phyloP scores from a whole-genome alignment of 352 stramenopile species.

The Phytophthora pisi region DNA sequence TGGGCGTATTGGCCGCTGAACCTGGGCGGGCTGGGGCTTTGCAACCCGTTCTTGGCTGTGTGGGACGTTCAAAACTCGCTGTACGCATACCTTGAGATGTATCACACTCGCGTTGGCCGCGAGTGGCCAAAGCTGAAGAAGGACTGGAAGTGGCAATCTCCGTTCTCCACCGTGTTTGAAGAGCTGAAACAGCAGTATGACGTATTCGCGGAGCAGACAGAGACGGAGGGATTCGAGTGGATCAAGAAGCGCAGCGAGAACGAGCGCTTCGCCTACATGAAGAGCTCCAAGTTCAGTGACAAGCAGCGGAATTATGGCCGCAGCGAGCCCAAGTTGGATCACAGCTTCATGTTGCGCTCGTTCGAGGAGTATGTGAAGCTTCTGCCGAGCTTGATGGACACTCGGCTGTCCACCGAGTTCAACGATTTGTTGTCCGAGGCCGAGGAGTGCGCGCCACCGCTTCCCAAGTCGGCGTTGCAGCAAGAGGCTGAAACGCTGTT shows the following conservation, averaged over 20 bases:
- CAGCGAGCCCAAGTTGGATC: slow-evolving; percentile 27
- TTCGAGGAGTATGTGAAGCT: slow-evolving; percentile 41
- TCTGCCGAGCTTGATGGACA: slow-evolving; percentile 8
- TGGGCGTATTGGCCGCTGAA: slow-evolving; percentile 52
- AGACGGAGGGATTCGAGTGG: slow-evolving; percentile 26
- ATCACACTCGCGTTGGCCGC: slow-evolving; percentile 28
- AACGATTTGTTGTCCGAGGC: slow-evolving; percentile 25
- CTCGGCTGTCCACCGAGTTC: slow-evolving; percentile 25
- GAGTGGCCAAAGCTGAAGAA: slow-evolving; percentile 43
- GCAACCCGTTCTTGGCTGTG: slow-evolving; percentile 49
- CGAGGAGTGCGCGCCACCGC: slow-evolving; percentile 7
- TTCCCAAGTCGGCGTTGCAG: slow-evolving; percentile 10
- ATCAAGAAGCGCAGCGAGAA: slow-evolving; percentile 8
- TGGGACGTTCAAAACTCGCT: slow-evolving; percentile 39
- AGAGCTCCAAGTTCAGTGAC: slow-evolving; percentile 33
- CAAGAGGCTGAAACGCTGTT: slow-evolving; percentile 19
- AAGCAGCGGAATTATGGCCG: slow-evolving; percentile 25
- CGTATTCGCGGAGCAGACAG: slow-evolving; percentile 35
- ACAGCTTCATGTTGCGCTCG: slow-evolving; percentile 33
- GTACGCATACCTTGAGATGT: slow-evolving; percentile 28
- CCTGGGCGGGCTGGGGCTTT: slow-evolving; percentile 46
- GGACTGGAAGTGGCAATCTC: slow-evolving; percentile 42
- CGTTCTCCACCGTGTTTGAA: slow-evolving; percentile 40
- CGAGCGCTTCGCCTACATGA: slow-evolving; percentile 34
- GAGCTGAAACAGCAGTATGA: slow-evolving; percentile 34